Evolutionary conservation across 352 stramenopile genomes (phyloP), one percentile per base, ranked within the genome.

Genomic region (Phytophthora brassicae): DNA sequence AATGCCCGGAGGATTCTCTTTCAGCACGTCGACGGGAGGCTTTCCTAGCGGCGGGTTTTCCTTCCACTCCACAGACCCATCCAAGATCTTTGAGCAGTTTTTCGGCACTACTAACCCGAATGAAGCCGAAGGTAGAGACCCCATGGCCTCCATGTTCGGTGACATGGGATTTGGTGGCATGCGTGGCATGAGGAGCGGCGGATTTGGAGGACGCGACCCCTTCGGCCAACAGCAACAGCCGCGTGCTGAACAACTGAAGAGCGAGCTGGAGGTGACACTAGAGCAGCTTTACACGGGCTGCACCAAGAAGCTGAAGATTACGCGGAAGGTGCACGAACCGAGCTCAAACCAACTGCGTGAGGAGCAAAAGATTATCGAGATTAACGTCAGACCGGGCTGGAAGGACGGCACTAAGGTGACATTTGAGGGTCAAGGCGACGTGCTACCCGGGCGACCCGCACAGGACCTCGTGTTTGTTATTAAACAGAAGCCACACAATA

Each of bases 401-500:
- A 93, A 98, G 57, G 83, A 97, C 41, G 96, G 96, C 45, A 97
- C 98, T 36, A 87, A 92, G 52, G 96, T 99, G 66, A 98, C 91
- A 4, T 99, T 98, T 69, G 96, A 98, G 74, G 84, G 90, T 23
- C 74, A 96, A 61, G 87, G 84, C 20, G 95, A 98, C 52, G 72
- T 90, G 60, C 51, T 97, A 14, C 92, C 95, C 14, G 92, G 95
- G 17, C 90, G 95, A 28, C 89, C 89, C 28, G 74, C 97, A 4
- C 96, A 98, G 60, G 94, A 99, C 71, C 88, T 99, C 53, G 88
- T 98, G 60, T 98, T 99, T 58, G 72, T 98, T 7, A 88, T 99
- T 52, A 84, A 94, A 17, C 83, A 99, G 66, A 87, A 94, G 56
- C 69, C 82, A 17, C 87, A 99, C 70, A 74, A 88, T 43, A 87